phyloP scores from a whole-genome alignment of 2,329 filamentous ascomycete genomes.

The Aspergillus tubingensis region DNA sequence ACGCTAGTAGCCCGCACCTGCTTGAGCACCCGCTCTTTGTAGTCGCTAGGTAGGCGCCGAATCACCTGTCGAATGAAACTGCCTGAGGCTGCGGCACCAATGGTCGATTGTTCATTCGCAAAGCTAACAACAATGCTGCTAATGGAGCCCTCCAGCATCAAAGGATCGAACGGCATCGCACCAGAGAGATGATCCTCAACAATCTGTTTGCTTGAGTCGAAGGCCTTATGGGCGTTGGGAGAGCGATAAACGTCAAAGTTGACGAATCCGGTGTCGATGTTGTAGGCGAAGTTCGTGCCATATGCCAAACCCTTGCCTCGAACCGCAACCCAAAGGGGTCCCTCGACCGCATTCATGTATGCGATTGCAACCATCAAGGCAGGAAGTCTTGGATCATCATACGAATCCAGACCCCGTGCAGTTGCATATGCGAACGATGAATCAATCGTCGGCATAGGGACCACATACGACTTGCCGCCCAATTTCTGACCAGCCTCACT shows the following conservation, averaged over 20 bases:
- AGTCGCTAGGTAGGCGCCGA: conserved; percentile 72
- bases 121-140: conserved; percentile 83
- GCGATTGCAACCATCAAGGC: conserved; percentile 84
- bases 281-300: conserved; percentile 75
- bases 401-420: conserved; percentile 71
- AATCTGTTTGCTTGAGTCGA: conserved; percentile 71
- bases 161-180: conserved; percentile 69
- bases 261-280: conserved; percentile 75
- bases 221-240: conserved; percentile 85
- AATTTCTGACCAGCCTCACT: conserved; percentile 73
- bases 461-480: conserved; percentile 73
- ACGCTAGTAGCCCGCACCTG: conserved; percentile 74
- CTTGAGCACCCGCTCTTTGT: conserved; percentile 73
- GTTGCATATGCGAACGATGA: conserved; percentile 84
- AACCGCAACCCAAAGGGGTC: conserved; percentile 89
- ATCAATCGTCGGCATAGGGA: conserved; percentile 90
- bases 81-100: conserved; percentile 76
- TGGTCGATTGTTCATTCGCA: conserved; percentile 85
- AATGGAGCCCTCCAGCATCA: conserved; percentile 86
- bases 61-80: conserved; percentile 84
- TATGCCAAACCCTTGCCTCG: conserved; percentile 93
- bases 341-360: conserved; percentile 91
- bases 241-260: conserved; percentile 88
- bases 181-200: conserved; percentile 75
- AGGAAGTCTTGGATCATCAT: conserved; percentile 74